Percentiles rank a stretch among this genome's conserved stretches.
Conservation (phyloP, 768 basidiomycete species). For the Russula vinacea region DNA sequence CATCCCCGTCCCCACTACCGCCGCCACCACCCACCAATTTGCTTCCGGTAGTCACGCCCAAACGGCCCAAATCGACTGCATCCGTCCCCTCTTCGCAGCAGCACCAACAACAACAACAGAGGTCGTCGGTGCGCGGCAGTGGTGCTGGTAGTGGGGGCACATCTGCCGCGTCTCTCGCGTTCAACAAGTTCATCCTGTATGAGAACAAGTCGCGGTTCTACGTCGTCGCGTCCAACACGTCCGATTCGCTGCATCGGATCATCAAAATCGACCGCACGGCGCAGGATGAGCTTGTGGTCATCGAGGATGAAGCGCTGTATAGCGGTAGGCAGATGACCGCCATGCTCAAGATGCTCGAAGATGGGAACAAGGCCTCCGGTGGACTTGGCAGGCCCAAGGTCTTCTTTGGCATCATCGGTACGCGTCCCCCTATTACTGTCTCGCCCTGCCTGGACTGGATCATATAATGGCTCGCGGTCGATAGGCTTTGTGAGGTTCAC, state of each 20-base stretch:
- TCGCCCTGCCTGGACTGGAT: neutral
- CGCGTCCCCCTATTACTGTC: constrained; percentile 23
- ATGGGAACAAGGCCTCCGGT: constrained; percentile 86
- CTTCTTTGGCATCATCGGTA: constrained; percentile 83
- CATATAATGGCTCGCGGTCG: neutral
- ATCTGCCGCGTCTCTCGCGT: constrained; percentile 29
- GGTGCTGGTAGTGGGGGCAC: neutral
- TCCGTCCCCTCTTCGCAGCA: constrained; percentile 1
- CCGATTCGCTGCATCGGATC: constrained; percentile 84
- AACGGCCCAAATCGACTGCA: neutral
- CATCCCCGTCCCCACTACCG: neutral
- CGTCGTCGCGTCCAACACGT: constrained; percentile 86
- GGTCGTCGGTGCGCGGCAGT: neutral
- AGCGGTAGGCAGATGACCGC: constrained; percentile 85
- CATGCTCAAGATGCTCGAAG: constrained; percentile 92
- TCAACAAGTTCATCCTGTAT: constrained; percentile 89
- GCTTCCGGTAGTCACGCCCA: neutral
- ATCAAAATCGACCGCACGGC: constrained; percentile 90
- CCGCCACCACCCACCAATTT: neutral
- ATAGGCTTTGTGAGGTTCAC: constrained; percentile 91
- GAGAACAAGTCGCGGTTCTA: constrained; percentile 91
- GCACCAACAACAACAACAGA: neutral
- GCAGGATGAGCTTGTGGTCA: constrained; percentile 66
- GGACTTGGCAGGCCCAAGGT: constrained; percentile 76
- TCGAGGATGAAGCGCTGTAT: constrained; percentile 89